Evolutionary conservation across 345 rosid species (phyloP), one percentile per base, ranked within the genome.

Genomic region (Syzygium grande): DNA sequence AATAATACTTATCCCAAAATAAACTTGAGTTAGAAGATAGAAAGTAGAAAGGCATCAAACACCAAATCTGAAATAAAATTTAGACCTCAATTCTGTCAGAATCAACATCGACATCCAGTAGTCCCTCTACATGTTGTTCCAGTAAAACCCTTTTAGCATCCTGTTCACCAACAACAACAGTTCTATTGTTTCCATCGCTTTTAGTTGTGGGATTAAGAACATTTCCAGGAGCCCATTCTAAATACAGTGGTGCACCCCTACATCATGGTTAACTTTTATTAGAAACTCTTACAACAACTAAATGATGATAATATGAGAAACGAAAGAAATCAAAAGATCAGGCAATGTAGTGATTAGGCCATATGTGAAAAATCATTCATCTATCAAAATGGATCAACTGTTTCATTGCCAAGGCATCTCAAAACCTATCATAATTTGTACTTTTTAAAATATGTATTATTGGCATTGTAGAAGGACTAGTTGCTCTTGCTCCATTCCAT

Each of bases 191-290:
- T 85, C 91, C 92, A 85, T 54, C 89, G 85, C 89, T 90, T 86
- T 91, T 90, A 22, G 92, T 92, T 53, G 89, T 91, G 85, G 90
- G 92, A 90, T 84, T 88, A 34, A 98, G 95, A 90, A 98, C 90
- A 93, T 96, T 86, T 41, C 83, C 89, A 61, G 99, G 98, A 91
- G 99, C 98, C 99, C 97, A 93, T 91, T 98, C 99, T 91, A 96
- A 91, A 92, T 95, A 96, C 88, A 98, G 87, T 41, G 98, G 98
- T 86, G 90, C 96, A 94, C 94, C 98, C 95, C 99, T 97, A 92
- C 85, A 90, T 86, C 27, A 84, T 61, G 14, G 3, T 52, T 55
- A 85, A 65, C 84, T 89, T 83, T 85, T 52, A 78, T 55, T 54
- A 86, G 49, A 84, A n/a, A 86, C 56, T 38, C 79, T 51, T 29